phyloP scores from a whole-genome alignment of 176 grass and related monocot genomes.

The Phyllostachys edulis region DNA sequence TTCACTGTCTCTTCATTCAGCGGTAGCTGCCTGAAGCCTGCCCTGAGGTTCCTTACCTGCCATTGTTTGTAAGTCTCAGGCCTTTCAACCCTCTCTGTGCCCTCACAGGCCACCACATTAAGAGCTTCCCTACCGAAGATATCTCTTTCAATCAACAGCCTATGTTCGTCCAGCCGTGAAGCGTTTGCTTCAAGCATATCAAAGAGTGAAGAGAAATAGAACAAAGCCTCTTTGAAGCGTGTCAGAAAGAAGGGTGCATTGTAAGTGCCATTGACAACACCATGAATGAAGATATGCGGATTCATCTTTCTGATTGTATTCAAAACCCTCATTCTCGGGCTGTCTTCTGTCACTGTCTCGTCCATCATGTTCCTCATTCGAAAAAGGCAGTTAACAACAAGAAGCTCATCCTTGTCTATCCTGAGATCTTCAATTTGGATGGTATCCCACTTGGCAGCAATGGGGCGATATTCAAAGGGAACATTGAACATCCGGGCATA shows the following conservation, averaged over 20 bases:
- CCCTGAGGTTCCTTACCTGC: constrained; percentile 49
- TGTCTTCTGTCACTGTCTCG: constrained; percentile 36
- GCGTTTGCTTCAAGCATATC: constrained; percentile 46
- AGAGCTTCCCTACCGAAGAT: constrained; percentile 37
- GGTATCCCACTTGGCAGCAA: constrained; percentile 46
- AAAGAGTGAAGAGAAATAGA: constrained; percentile 39
- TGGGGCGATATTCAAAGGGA: constrained; percentile 30
- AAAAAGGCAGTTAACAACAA: constrained; percentile 38
- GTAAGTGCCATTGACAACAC: constrained; percentile 43
- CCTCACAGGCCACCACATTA: constrained; percentile 49
- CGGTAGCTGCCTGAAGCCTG: constrained; percentile 38
- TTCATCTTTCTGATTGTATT: constrained; percentile 46
- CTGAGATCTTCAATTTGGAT: constrained; percentile 38
- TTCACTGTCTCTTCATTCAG: constrained; percentile 31
- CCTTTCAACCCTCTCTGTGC: constrained; percentile 50
- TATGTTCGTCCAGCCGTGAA: constrained; percentile 13
- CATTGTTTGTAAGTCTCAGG: constrained; percentile 51
- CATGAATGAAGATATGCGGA: constrained; percentile 41
- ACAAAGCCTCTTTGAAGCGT: constrained; percentile 46
- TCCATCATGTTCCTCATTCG: constrained; percentile 54
- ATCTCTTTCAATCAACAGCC: constrained; percentile 38
- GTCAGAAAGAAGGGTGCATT: constrained; percentile 53
- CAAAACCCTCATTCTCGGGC: constrained; percentile 44
- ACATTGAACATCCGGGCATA: constrained; percentile 41
- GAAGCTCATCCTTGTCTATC: constrained; percentile 23